These are phyloP conservation scores for Geum urbanum DNA, from an alignment of 306 rosid genomes.

Conservation along the genomic window DNA sequence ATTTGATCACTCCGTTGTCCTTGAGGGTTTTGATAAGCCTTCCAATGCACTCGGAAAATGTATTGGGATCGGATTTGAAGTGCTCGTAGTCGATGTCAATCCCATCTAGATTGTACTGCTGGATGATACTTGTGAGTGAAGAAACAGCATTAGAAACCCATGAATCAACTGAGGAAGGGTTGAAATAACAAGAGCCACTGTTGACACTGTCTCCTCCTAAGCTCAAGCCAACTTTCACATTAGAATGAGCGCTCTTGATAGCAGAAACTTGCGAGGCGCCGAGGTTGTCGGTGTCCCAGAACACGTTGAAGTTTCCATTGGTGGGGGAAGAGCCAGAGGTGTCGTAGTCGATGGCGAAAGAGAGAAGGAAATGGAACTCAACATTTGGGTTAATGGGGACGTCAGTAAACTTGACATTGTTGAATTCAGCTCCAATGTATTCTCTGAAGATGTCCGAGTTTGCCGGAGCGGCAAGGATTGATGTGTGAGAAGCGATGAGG, in stretches of 20 bases:
- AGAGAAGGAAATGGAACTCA: constrained; percentile 68
- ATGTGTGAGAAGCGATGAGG: constrained; percentile 21
- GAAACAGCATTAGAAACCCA: constrained; percentile 81
- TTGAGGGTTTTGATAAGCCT: constrained; percentile 49
- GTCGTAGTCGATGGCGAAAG: constrained; percentile 74
- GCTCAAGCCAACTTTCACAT: constrained; percentile 69
- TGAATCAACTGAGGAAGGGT: constrained; percentile 55
- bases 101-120: constrained; percentile 54
- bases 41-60: constrained; percentile 67
- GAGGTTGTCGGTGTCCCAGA: constrained; percentile 64
- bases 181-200: constrained; percentile 30
- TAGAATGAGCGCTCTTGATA: constrained; percentile 46
- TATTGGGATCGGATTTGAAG: constrained; percentile 47
- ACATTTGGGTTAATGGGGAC: constrained; percentile 59
- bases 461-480: constrained; percentile 27
- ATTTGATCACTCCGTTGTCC: neutral
- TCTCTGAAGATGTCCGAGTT: constrained; percentile 52
- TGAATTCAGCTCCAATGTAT: constrained; percentile 78
- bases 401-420: constrained; percentile 52
- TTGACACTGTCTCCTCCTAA: constrained; percentile 62
- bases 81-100: constrained; percentile 78
- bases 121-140: constrained; percentile 64
- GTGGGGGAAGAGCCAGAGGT: constrained; percentile 59
- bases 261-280: constrained; percentile 59
- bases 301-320: constrained; percentile 58